These are phyloP conservation scores for Pichia gijzeniarum DNA, from an alignment of 805 yeast species.

Conservation along the genomic window DNA sequence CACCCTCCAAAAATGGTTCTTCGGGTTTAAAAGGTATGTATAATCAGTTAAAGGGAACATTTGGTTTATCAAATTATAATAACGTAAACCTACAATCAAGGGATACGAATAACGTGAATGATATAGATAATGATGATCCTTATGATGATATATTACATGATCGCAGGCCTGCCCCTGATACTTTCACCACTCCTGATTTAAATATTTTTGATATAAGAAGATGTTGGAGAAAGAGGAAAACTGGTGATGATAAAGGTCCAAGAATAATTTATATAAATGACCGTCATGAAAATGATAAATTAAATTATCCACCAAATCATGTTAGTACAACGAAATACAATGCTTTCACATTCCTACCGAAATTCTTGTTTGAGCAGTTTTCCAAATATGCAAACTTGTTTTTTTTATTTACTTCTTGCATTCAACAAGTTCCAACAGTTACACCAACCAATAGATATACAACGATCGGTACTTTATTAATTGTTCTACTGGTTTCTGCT, in stretches of 20 bases:
- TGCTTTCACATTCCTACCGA: constrained; percentile 86
- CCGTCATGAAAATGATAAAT: constrained; percentile 43
- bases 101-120: neutral
- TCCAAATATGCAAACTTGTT: constrained; percentile 95
- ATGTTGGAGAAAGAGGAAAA: constrained; percentile 17
- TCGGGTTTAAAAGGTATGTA: constrained; percentile 27
- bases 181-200: constrained; percentile 17
- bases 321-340: constrained; percentile 95
- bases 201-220: constrained; percentile 26
- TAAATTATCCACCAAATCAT: constrained; percentile 70
- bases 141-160: constrained; percentile 24
- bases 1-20: constrained; percentile 9
- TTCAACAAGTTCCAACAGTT: constrained; percentile 96
- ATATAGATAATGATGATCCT: constrained; percentile 9
- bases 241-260: constrained; percentile 37
- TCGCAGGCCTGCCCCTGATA: constrained; percentile 22
- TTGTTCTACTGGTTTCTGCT: constrained; percentile 87
- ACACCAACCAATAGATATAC: constrained; percentile 95
- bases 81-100: constrained; percentile 16
- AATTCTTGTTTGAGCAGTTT: constrained; percentile 92
- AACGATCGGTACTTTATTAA: constrained; percentile 81
- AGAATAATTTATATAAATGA: constrained; percentile 67
- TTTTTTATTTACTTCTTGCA: constrained; percentile 83
- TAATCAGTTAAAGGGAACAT: constrained; percentile 22
- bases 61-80: constrained; percentile 24